These are phyloP conservation scores for Diplodia seriata DNA, from an alignment of 2,329 filamentous ascomycete species.

Conservation along the genomic window DNA sequence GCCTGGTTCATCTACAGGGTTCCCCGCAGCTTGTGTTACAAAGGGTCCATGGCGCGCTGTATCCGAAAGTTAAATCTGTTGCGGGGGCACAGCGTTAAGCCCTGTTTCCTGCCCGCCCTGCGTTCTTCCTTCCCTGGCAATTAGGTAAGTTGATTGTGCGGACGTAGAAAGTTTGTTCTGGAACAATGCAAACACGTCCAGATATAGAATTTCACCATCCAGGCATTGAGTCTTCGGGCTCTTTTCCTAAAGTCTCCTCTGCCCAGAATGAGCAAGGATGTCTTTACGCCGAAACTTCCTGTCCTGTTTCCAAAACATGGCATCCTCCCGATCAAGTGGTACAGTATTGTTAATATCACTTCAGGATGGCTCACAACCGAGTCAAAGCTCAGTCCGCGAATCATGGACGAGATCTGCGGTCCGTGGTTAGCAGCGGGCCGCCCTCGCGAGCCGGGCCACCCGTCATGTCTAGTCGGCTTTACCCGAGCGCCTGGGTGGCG, in stretches of 20 bases:
- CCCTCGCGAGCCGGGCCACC: slow-evolving; percentile 4
- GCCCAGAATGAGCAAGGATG: too few relatives aligned
- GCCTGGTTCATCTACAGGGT: neutral
- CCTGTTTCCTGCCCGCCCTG: too few relatives aligned
- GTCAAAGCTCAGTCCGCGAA: neutral
- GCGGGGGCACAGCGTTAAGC: too few relatives aligned
- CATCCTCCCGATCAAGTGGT: neutral
- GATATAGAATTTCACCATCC: neutral
- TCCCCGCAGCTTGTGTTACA: slow-evolving; percentile 4
- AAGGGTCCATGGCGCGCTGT: neutral
- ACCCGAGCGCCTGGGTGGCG: neutral
- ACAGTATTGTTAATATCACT: neutral
- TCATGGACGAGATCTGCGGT: neutral
- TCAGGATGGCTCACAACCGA: neutral
- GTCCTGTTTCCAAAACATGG: neutral
- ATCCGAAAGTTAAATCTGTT: too few relatives aligned
- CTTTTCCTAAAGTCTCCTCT: too few relatives aligned
- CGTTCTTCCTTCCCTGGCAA: too few relatives aligned
- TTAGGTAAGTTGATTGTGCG: neutral
- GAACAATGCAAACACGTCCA: too few relatives aligned
- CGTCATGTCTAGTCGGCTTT: neutral
- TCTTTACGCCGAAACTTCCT: too few relatives aligned
- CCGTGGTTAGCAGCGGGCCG: slow-evolving; percentile 1
- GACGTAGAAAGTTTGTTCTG: neutral
- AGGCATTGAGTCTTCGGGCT: too few relatives aligned